Base-by-base conservation (phyloP, 2,329 filamentous ascomycete genomes). In the Colletotrichum siamense region DNA sequence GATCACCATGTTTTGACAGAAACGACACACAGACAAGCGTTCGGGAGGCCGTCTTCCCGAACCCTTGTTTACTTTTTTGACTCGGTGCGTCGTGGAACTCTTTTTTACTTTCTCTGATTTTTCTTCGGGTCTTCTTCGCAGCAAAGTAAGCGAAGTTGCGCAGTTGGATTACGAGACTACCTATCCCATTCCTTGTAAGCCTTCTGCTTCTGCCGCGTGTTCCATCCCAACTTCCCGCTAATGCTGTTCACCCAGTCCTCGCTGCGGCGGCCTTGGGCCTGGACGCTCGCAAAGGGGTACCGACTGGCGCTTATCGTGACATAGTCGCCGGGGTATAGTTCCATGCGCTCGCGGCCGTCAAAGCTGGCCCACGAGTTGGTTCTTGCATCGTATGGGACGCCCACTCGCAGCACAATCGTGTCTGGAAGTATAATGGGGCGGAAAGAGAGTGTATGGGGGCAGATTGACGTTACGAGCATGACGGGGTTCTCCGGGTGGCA, bases 351-450 rank as follows among this genome's bases (percentile, higher is more conserved):
- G 77, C 96, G 91, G 3, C 97, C 97, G 84, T 99, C 97, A 83
- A 99, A 99, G 84, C 95, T 98, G n/a, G 96, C 97, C 96, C 97
- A 99, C 55, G 94, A 96, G 79, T 92, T 94, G 6, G 95, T 96
- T 66, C 97, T 90, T 10, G 96, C 95, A 84, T 98, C 94, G 83
- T 98, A 99, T 0, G 97, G 97, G n/a, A 99, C 96, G 13, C 96
- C 97, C 22, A 98, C 91, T 49, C 97, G 92, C 76, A 99, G 88
- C 2, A 99, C 96, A 77, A 99, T 98, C 0, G 96, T 98, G 85
- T 99, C 97, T 0, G 97, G 97, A 4, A 99, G 89, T 81, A 99
- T 97, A 81, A 99, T 97, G n/a, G 96, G 96, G 13, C 97, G 91
- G 89, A 99, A 99, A 4, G 95, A 98, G 5, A 99, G 89, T 0